These are phyloP conservation scores for Cnidoscolus chayamansa DNA, from an alignment of 441 rosid species.

Conservation along the genomic window DNA sequence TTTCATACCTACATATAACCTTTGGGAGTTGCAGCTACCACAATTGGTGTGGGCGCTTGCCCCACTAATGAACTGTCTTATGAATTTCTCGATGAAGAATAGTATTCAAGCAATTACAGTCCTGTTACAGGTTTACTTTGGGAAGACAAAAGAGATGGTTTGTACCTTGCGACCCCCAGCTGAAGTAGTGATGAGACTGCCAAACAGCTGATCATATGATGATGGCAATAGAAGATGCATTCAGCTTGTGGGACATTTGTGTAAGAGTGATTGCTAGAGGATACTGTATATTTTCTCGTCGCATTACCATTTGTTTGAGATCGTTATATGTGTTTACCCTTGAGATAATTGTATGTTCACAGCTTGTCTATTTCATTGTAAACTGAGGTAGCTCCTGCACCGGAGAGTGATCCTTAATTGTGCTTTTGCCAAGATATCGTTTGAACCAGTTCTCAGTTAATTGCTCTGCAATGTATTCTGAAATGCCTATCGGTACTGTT, in stretches of 20 bases:
- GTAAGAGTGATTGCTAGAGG: conserved; percentile 1
- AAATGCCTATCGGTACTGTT: background rate
- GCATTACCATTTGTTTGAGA: background rate
- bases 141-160: conserved; percentile 96
- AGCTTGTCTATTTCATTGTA: conserved; percentile 10
- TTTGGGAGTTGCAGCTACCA: too few relatives aligned
- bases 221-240: background rate
- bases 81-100: background rate
- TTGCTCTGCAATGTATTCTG: background rate
- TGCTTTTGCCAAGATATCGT: background rate
- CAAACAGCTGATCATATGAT: conserved; percentile 38
- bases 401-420: background rate
- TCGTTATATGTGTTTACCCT: background rate
- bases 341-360: background rate
- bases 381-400: background rate
- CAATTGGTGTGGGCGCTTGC: background rate
- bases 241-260: background rate
- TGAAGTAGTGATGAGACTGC: conserved; percentile 68
- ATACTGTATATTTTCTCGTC: conserved; percentile 8
- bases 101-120: background rate
- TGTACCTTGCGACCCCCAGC: conserved; percentile 83
- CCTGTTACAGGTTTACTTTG: conserved; percentile 80
- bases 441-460: conserved; percentile 1
- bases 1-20: background rate
- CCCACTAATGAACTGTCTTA: background rate